Conservation (phyloP, 192 early-diverging fungal genomes). For the Paraglomus brasilianum region DNA sequence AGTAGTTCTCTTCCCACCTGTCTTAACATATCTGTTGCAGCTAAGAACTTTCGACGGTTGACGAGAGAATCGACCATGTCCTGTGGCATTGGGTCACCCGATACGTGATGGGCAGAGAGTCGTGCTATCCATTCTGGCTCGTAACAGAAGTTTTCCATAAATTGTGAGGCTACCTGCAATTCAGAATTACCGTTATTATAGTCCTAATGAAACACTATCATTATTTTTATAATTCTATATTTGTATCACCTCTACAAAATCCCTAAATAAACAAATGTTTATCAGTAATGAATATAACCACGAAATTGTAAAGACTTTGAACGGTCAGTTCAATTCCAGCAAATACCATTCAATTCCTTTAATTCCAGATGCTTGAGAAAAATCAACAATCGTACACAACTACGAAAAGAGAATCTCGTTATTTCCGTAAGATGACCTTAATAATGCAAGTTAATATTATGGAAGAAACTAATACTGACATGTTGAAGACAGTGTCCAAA, state of each 20-base stretch:
- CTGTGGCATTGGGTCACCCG: conserved; percentile 50
- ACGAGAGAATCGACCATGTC: conserved; percentile 54
- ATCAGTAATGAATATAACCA: not conserved
- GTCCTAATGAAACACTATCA: not conserved
- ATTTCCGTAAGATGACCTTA: not conserved
- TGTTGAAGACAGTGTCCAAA: conserved; percentile 65
- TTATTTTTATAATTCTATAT: not conserved
- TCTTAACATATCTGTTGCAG: conserved; percentile 54
- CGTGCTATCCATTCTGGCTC: conserved; percentile 52
- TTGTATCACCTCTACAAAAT: conserved; percentile 4
- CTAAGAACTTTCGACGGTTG: conserved; percentile 46
- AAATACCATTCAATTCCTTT: conserved; percentile 67
- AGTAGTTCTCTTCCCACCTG: too few relatives aligned
- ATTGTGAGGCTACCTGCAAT: conserved; percentile 55
- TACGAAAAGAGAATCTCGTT: conserved; percentile 1
- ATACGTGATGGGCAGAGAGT: conserved; percentile 53
- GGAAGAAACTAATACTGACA: conserved; percentile 27
- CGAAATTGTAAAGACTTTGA: conserved; percentile 33
- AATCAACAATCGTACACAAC: conserved; percentile 58
- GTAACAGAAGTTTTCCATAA: conserved; percentile 64
- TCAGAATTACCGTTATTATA: not conserved
- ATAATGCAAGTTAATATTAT: not conserved
- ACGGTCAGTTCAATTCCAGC: too few relatives aligned
- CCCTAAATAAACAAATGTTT: not conserved
- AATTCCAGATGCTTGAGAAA: conserved; percentile 58